Evolutionary conservation across 1,284 basidiomycete genomes (phyloP), one percentile per base, ranked within the genome.

Genomic region (Rhodotorula sp.): DNA sequence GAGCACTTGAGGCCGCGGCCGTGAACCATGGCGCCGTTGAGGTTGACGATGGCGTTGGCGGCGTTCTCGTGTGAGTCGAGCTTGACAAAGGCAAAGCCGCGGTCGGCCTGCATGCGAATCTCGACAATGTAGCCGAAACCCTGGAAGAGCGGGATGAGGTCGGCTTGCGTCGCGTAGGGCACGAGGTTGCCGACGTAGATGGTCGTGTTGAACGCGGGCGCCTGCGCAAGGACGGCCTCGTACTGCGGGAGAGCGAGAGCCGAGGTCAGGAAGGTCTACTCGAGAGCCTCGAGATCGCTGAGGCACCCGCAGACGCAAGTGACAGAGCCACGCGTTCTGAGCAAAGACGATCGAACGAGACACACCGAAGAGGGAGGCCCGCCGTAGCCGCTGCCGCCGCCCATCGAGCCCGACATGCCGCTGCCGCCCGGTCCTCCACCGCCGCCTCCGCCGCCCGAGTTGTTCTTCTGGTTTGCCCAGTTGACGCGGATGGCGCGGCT

Each of bases 111-210:
- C 92, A 98, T 95, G 75, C 96, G 90, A 80, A 98, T 94, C 84
- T 99, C 96, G 76, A 93, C 93, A 64, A 98, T 89, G 82, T 97
- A 97, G 64, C 97, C 96, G 81, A 95, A 97, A 68, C 91, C 92
- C 83, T 94, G 90, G 88, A 99, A 98, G 69, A 97, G 85, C 10
- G 94, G 93, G 77, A 97, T 92, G 74, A 99, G 88, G 82, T 99
- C 97, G 58, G 91, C 91, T 82, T 96, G 93, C 27, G 93, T 95
- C 78, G 90, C 91, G 83, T 93, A 95, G 4, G 94, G 95, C 71
- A 97, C 93, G 72, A 99, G 87, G 84, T 99, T 99, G 75, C 96
- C 96, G 80, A 98, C 94, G 82, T 99, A 99, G 77, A 99, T 93
- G 59, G 96, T 98, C 62, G 91, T 88, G 84, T 97, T 97, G 84